Conservation (phyloP, 2,329 filamentous ascomycete species). For the Sphaceloma murrayae region DNA sequence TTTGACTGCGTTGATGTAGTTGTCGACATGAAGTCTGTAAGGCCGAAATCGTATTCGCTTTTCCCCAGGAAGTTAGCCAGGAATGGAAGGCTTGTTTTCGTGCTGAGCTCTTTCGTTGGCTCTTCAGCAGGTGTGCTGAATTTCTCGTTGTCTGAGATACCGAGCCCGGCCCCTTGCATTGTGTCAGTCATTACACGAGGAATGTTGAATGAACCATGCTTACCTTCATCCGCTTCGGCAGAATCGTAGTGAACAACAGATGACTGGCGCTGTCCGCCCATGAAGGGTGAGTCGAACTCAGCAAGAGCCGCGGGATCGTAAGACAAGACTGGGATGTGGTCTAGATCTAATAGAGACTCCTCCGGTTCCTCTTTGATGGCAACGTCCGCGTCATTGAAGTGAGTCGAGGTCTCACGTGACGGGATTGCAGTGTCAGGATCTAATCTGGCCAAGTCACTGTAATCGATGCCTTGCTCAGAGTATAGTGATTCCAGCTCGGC, state of each 20-base stretch:
- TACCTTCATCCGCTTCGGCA: conserved; percentile 18
- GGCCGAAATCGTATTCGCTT: conserved; percentile 45
- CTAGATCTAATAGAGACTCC: conserved; percentile 54
- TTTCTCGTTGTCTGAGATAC: conserved; percentile 16
- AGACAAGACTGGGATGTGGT: conserved; percentile 47
- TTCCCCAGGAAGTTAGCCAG: conserved; percentile 41
- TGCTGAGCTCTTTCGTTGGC: conserved; percentile 18
- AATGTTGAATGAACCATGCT: conserved; percentile 7
- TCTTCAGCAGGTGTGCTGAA: conserved; percentile 20
- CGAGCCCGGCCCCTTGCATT: conserved; percentile 16
- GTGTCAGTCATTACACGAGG: conserved; percentile 3
- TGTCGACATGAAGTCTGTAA: conserved; percentile 46
- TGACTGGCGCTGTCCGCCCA: conserved; percentile 31
- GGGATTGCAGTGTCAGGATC: conserved; percentile 88
- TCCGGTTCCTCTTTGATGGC: conserved; percentile 58
- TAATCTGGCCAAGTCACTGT: conserved; percentile 45
- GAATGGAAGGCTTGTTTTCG: conserved; percentile 38
- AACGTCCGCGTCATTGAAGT: conserved; percentile 52
- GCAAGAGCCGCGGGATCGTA: conserved; percentile 18
- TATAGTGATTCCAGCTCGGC: conserved; percentile 44
- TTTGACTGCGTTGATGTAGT: conserved; percentile 25
- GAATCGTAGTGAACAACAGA: conserved; percentile 50
- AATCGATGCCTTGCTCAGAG: conserved; percentile 43
- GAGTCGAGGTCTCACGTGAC: conserved; percentile 62
- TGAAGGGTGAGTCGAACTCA: conserved; percentile 18